Base-by-base conservation (phyloP, 768 basidiomycete genomes). In the Lanmaoa pseudosensibilis region DNA sequence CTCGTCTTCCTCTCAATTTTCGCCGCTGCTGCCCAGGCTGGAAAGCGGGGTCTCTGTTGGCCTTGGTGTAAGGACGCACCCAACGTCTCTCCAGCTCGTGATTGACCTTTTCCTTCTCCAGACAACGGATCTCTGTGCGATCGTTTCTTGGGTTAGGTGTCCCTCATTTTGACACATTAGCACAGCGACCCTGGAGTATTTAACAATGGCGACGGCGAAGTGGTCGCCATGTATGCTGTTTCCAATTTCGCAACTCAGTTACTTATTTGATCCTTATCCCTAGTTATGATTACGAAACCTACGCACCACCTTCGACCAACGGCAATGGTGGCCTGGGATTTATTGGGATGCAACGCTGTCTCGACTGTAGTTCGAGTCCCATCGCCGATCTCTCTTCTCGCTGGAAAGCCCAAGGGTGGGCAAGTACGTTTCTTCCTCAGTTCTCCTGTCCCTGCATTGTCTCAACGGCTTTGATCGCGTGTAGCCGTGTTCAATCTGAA, bases 221-320 rank as follows among this genome's bases (percentile, higher is more conserved):
- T 75, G 1, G 70, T 69, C 9, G 69, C 68, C 37, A 73, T 74
- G 73, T 72, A 67, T 18, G 63, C 5, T 34, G 13, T 39, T 38
- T 56, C 21, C 19, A 4, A 21, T 27, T 37, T 10, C 15, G 25
- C 10, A 2, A 7, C 8, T 43, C 27, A 3, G 19, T 43, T 7
- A 13, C 19, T 59, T 27, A 45, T 37, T 15, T 11, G 2, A 48
- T n/a, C 2, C 38, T 45, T 30, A 3, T 21, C 43, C 10, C 10
- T 39, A 76, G 74, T 44, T 76, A 77, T 50, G 74, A 75, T 56
- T 75, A 67, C 37, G 74, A 76, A 52, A 76, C 75, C 16, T 71
- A 66, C 39, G 36, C 56, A 10, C 74, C 74, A 6, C 62, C 68
- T 5, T 75, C 74, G 33, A 67, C 66, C 13, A 74, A 74, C 41